These are phyloP conservation scores for Candida glucosophila DNA, from an alignment of 1,139 yeast genomes.

Conservation along the genomic window DNA sequence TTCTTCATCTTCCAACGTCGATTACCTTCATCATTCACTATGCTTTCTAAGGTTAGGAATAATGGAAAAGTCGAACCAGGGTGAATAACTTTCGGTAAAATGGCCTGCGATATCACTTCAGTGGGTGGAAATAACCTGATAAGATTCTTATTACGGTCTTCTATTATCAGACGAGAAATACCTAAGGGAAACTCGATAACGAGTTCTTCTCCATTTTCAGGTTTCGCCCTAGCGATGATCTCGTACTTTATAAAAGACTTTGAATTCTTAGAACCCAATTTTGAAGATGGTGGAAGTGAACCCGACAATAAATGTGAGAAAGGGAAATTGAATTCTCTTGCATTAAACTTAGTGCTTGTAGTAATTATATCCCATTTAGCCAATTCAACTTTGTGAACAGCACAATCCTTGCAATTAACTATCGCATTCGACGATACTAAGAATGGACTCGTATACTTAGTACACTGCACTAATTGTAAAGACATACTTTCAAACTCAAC, in stretches of 20 bases:
- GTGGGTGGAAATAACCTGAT: constrained; percentile 94
- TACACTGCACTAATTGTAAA: constrained; percentile 60
- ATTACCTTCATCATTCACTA: constrained; percentile 40
- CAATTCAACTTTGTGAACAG: constrained; percentile 44
- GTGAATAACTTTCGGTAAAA: constrained; percentile 78
- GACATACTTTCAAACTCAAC: constrained; percentile 47
- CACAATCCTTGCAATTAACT: constrained; percentile 51
- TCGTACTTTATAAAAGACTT: constrained; percentile 61
- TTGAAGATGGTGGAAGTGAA: constrained; percentile 72
- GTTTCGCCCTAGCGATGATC: constrained; percentile 50
- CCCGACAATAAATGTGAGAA: constrained; percentile 92
- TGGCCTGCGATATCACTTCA: constrained; percentile 76
- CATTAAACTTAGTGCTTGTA: constrained; percentile 42
- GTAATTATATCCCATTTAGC: constrained; percentile 86
- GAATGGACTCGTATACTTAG: constrained; percentile 60
- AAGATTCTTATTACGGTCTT: constrained; percentile 82
- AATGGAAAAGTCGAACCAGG: constrained; percentile 83
- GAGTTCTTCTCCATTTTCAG: constrained; percentile 17
- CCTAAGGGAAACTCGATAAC: constrained; percentile 61
- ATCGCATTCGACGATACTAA: constrained; percentile 43
- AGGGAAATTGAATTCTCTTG: constrained; percentile 81
- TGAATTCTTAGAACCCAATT: constrained; percentile 46
- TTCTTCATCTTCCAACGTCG: constrained; percentile 93
- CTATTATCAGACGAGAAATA: constrained; percentile 65
- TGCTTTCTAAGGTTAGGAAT: constrained; percentile 75